Conservation (phyloP, 768 basidiomycete species). For the Termitomyces sp. region DNA sequence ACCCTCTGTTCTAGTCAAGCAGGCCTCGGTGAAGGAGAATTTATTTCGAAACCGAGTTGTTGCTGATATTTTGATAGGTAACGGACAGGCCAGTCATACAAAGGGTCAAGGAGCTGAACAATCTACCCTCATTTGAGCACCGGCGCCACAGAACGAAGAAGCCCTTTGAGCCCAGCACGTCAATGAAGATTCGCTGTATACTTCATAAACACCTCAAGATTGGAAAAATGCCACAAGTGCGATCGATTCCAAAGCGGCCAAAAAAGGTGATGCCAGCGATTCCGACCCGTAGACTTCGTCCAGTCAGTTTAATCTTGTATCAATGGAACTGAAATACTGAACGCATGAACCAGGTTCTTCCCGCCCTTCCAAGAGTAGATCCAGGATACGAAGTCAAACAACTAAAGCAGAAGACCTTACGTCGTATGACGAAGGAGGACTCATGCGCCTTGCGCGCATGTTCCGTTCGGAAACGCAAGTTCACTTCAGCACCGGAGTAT, state of each 20-base stretch:
- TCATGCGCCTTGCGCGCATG: slow-evolving; percentile 3
- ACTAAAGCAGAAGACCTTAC: slow-evolving; percentile 1
- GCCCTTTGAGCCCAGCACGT: neutral
- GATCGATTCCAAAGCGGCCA: neutral
- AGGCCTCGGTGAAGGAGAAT: neutral
- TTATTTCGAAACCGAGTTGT: neutral
- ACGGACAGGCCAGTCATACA: neutral
- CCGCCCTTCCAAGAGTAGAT: slow-evolving; percentile 9
- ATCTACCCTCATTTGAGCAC: neutral
- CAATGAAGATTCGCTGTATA: neutral
- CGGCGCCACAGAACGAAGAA: neutral
- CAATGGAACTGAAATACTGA: neutral
- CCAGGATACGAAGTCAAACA: slow-evolving; percentile 5
- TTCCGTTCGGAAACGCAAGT: slow-evolving; percentile 11
- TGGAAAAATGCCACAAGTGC: neutral
- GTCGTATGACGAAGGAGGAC: slow-evolving; percentile 14
- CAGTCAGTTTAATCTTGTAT: neutral
- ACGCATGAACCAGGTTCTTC: neutral
- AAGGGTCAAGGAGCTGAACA: neutral
- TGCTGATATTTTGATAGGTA: neutral
- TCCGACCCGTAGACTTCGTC: neutral
- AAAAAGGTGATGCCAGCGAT: neutral
- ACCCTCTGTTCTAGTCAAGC: neutral
- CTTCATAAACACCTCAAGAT: neutral
- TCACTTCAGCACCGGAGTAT: neutral